Base-by-base conservation (phyloP, 106 monocot genomes). In the Allium sativum region DNA sequence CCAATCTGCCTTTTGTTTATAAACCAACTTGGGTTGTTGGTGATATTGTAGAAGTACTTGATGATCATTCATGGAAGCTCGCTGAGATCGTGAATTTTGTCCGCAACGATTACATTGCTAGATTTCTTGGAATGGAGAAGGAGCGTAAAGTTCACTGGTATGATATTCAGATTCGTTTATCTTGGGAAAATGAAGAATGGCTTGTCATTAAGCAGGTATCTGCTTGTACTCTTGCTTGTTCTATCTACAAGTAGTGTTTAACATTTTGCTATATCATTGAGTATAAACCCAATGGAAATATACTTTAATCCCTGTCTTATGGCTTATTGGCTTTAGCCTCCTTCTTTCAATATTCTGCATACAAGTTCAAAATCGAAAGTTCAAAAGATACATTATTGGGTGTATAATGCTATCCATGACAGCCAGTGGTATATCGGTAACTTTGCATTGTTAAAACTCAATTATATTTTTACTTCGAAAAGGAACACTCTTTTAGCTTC, bases 31-130 rank as follows among this genome's bases (percentile, higher is more conserved):
- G 64, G 75, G 62, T 70, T 8, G 22, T 65, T 44, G 78, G 81
- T 19, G 74, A 86, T 53, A 62, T 78, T 58, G 65, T 81, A 52
- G 86, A 86, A 65, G 69, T 72, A 6, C 69, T 72, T 42, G 53
- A 75, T 11, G 42, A 31, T 15, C 52, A 61, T 44, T 75, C 78
- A 3, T 86, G 81, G 86, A 86, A 76, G 65, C 58, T 61, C 67
- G 72, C 75, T 8, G 55, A 72, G 42, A 59, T 80, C 31, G 42
- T 47, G 10, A 71, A 19, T 12, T 40, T 66, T 8, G 22, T 18
- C 6, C 52, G 18, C 15, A 42, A 51, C 40, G 46, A 65, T 46
- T 68, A 31, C 48, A 41, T 56, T 53, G 68, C 68, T 16, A 73
- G 68, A 16, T 48, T 73, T 43, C 52, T 78, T 64, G 72, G 73